Evolutionary conservation across 2,329 filamentous ascomycete genomes (phyloP), one percentile per base, ranked within the genome.

Genomic region (Neobulgaria alba): DNA sequence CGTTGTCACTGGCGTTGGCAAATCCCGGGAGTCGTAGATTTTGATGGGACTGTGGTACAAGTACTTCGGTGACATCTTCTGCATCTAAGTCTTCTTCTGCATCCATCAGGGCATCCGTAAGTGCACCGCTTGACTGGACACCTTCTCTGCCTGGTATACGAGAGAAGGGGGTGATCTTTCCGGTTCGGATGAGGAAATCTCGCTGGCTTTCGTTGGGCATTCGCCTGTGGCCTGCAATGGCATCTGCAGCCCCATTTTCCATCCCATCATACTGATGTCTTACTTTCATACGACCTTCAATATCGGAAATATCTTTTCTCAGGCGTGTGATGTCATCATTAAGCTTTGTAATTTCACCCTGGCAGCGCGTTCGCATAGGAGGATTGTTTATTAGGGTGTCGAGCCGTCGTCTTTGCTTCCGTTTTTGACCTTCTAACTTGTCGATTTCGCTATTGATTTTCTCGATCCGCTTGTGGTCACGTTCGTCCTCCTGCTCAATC

Each of bases 91-190:
- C 64, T 72, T 84, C 84, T 57, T 95, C 88, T 0, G 85, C 87
- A 58, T 93, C 85, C 10, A 89, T 67, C 43, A 95, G 73, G 2
- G 81, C 82, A 55, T 89, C 80, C 9, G 83, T 82, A 12, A 95
- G 67, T 45, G 80, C 81, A 2, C 82, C 82, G 33, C 80, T 71
- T 2, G 79, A 70, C 3, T 73, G 77, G 19, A 75, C 68, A 3
- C 70, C 57, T 17, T 56, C 70, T 2, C 79, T 66, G 10, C 76
- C 72, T 18, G 78, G 78, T 53, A 94, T 75, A 31, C 43, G 47
- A 5, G 88, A 85, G 57, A 98, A 98, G 0, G 92, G 92, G 0
- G 92, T 98, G 52, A 98, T 96, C 64, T 96, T 96, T 46, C 92
- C 92, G 0, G 90, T 98, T 19, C 92, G 79, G 36, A 98, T 92